Base-by-base conservation (phyloP, 768 basidiomycete species). In the Dendrothele bispora region DNA sequence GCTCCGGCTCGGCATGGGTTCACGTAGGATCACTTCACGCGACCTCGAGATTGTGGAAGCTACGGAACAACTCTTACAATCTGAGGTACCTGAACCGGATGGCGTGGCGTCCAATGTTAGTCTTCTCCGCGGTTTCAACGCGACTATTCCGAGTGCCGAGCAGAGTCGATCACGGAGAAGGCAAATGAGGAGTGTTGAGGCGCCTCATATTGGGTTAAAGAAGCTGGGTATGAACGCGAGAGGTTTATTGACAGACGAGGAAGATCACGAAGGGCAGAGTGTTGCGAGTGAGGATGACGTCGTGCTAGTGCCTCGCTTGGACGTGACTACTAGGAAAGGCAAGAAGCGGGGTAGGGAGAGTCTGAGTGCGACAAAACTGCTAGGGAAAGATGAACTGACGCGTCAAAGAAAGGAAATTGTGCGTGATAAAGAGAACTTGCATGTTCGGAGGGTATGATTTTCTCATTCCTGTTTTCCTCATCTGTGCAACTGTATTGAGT, bases 91-190 rank as follows among this genome's bases (percentile, higher is more conserved):
- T 2, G 88, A 91, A 55, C 79, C 80, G 14, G 80, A 81, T 12
- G 86, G 83, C 30, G 74, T 86, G 25, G 85, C 86, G 4, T 75
- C 78, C 14, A 79, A 82, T 57, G 84, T 94, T 42, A 91, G 89
- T 57, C 74, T 98, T 27, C 70, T 97, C 34, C 82, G 87, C 37
- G 95, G 95, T 0, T 98, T 98, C 67, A 88, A 91, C 59, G 95
- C 95, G 15, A 98, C 95, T 2, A 88, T 97, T 35, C 95, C 95
- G 11, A 89, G 88, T 60, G 82, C 94, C 30, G 88, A 92, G 55
- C 79, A 83, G 61, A 78, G 90, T 45, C 84, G 88, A 52, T 73
- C 81, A 12, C 74, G 93, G 50, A 68, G 94, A 53, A 69, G 92
- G 49, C 85, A 91, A 63, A 82, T 88, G 66, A 76, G 94, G 49